These are phyloP conservation scores for Prunus salicina DNA, from an alignment of 306 rosid genomes.

Conservation along the genomic window DNA sequence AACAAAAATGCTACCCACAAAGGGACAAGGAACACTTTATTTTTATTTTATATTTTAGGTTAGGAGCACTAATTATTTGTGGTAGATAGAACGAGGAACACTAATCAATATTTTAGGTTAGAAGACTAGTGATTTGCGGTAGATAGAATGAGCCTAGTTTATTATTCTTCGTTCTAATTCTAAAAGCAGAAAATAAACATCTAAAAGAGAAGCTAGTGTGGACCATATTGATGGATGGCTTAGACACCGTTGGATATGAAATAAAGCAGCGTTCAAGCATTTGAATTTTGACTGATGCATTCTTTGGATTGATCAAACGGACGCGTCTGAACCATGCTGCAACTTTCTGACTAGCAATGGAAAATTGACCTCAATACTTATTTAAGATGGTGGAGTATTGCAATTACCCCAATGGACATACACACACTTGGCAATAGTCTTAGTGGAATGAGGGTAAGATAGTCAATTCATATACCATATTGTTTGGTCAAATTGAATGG, in stretches of 20 bases:
- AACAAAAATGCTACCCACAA: background rate
- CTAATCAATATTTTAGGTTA: background rate
- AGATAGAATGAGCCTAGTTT: background rate
- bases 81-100: background rate
- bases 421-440: background rate
- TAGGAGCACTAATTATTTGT: background rate
- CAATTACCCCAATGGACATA: background rate
- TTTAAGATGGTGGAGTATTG: background rate
- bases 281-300: background rate
- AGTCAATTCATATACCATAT: background rate
- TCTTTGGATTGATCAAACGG: background rate
- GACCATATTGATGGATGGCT: background rate
- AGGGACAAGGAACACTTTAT: background rate
- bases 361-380: background rate
- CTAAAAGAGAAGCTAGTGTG: background rate
- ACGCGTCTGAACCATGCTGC: slow-evolving; percentile 3
- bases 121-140: background rate
- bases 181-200: background rate
- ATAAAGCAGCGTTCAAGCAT: background rate
- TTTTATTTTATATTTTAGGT: background rate
- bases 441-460: background rate
- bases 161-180: background rate
- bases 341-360: background rate
- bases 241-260: background rate
- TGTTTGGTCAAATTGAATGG: background rate